Evolutionary conservation across 2,329 filamentous ascomycete species (phyloP).

Genomic region (Parastagonospora avenae): DNA sequence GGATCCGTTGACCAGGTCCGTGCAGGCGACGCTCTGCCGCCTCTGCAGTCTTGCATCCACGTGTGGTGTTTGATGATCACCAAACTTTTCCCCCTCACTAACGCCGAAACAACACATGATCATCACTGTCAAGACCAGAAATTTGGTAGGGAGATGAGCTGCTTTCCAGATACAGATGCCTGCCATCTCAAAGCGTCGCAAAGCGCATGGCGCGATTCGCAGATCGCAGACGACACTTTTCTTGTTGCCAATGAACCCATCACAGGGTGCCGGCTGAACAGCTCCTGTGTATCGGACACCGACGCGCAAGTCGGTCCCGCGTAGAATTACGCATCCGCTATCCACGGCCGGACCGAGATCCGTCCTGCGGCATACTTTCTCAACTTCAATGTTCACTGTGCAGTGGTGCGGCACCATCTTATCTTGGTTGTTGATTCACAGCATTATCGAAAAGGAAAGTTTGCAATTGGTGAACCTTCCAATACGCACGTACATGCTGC

Average conservation of each 20-base stretch:
- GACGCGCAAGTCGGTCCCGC: constrained; percentile 8
- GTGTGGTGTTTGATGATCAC: constrained; percentile 10
- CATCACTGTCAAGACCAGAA: constrained; percentile 7
- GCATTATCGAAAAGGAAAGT: background rate
- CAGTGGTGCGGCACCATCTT: too few species aligned
- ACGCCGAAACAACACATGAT: constrained; percentile 9
- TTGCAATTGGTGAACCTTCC: too few species aligned
- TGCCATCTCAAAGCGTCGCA: constrained; percentile 13
- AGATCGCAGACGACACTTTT: constrained; percentile 16
- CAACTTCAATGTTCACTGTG: too few species aligned
- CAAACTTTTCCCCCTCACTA: constrained; percentile 3
- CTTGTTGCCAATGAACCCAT: constrained; percentile 4
- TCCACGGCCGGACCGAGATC: background rate
- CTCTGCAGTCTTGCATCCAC: constrained; percentile 9
- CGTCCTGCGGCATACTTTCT: too few species aligned
- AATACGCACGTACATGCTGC: constrained; percentile 6
- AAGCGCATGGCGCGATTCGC: constrained; percentile 14
- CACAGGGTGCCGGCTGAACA: background rate
- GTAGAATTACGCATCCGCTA: constrained; percentile 2
- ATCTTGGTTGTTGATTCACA: background rate
- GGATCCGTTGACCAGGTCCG: constrained; percentile 14
- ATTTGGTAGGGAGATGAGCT: constrained; percentile 7
- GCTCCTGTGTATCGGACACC: background rate
- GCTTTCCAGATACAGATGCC: constrained; percentile 14
- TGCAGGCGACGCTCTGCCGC: constrained; percentile 10